Conservation (phyloP, 192 early-diverging fungal species). For the Coemansia sp. region DNA sequence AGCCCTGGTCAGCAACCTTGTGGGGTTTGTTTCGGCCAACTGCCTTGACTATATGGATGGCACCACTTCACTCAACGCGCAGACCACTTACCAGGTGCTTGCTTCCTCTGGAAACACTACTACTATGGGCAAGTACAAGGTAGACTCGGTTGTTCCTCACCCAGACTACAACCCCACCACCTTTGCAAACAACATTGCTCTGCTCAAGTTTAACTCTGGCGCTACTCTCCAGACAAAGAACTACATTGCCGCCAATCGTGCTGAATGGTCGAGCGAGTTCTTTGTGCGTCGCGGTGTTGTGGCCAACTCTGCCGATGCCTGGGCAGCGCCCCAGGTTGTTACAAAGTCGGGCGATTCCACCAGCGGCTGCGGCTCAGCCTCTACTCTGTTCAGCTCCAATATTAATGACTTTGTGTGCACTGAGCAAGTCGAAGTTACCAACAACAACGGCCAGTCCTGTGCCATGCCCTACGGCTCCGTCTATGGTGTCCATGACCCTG, state of each 20-base stretch:
- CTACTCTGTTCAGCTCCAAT: constrained; percentile 25
- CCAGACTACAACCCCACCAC: constrained; percentile 24
- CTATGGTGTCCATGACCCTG: constrained; percentile 25
- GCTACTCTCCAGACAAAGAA: constrained; percentile 14
- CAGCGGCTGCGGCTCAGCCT: constrained; percentile 13
- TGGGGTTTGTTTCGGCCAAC: constrained; percentile 35
- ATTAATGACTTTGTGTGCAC: constrained; percentile 34
- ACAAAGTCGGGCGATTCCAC: constrained; percentile 2
- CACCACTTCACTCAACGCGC: constrained; percentile 5
- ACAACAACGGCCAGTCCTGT: constrained; percentile 4
- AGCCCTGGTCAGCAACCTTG: constrained; percentile 36
- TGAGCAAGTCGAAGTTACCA: constrained; percentile 2
- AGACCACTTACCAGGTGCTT: constrained; percentile 27
- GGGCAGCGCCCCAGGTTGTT: constrained; percentile 8
- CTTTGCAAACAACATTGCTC: constrained; percentile 42
- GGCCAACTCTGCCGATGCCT: not conserved
- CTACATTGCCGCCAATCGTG: constrained; percentile 42
- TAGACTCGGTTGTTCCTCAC: constrained; percentile 15
- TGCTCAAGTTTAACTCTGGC: constrained; percentile 19
- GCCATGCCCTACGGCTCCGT: constrained; percentile 22
- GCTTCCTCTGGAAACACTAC: constrained; percentile 16
- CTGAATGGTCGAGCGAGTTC: constrained; percentile 28
- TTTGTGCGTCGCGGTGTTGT: constrained; percentile 12
- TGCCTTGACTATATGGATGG: constrained; percentile 21
- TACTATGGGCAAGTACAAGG: constrained; percentile 13